These are phyloP conservation scores for Alternaria sp. DNA, from an alignment of 2,329 filamentous ascomycete genomes.

Conservation along the genomic window DNA sequence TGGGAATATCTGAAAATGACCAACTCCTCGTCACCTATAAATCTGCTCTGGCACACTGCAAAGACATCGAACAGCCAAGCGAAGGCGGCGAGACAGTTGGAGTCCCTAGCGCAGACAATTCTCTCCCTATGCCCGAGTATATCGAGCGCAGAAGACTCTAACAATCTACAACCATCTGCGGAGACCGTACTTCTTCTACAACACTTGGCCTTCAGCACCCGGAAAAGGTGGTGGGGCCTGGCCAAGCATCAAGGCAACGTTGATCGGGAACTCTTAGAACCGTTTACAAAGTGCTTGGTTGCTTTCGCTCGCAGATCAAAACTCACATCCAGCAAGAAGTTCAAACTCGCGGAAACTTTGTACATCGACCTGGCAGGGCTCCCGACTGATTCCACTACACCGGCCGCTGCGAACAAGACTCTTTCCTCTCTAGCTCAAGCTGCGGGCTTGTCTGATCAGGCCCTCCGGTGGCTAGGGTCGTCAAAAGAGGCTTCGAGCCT, in stretches of 20 bases:
- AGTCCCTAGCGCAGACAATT: constrained; percentile 68
- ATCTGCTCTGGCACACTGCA: constrained; percentile 60
- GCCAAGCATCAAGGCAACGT: constrained; percentile 65
- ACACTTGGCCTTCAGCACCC: constrained; percentile 64
- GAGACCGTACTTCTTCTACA: constrained; percentile 68
- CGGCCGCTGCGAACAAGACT: constrained; percentile 18
- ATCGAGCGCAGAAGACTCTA: constrained; percentile 69
- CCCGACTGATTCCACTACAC: background rate
- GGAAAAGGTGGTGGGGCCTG: constrained; percentile 70
- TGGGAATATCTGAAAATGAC: constrained; percentile 62
- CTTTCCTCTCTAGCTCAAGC: constrained; percentile 44
- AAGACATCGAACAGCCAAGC: constrained; percentile 54
- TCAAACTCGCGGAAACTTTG: constrained; percentile 46
- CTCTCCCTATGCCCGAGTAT: constrained; percentile 71
- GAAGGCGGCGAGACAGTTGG: constrained; percentile 70
- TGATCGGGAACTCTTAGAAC: constrained; percentile 69
- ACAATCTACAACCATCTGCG: constrained; percentile 63
- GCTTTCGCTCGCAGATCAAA: constrained; percentile 64
- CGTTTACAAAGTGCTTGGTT: constrained; percentile 67
- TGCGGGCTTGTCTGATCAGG: constrained; percentile 41
- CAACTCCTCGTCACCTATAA: constrained; percentile 63
- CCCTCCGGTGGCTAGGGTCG: constrained; percentile 39
- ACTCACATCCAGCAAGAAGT: constrained; percentile 45
- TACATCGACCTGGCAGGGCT: constrained; percentile 29
- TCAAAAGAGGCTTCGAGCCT: constrained; percentile 17